Conservation (phyloP, 371 early-diverging fungal species). For the Mucor velutinosus region DNA sequence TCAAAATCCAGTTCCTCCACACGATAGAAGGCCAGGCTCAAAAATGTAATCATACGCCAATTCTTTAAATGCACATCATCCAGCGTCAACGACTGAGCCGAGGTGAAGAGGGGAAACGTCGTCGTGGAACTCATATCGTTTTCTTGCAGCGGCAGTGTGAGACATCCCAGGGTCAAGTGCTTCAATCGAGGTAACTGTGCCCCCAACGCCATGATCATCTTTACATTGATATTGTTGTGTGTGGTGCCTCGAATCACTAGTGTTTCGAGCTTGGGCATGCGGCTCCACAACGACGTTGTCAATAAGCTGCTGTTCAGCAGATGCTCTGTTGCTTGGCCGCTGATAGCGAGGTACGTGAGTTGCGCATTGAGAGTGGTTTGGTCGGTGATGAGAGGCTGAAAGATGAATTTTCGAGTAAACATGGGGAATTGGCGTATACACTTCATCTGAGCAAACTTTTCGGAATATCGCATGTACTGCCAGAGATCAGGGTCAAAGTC, state of each 20-base stretch:
- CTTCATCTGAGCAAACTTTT: neutral
- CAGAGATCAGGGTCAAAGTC: conserved; percentile 31
- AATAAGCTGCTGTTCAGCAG: conserved; percentile 8
- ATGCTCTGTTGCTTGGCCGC: conserved; percentile 13
- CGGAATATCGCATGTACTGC: conserved; percentile 22
- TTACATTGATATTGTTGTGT: conserved; percentile 13
- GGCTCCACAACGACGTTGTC: conserved; percentile 18
- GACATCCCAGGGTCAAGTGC: conserved; percentile 18
- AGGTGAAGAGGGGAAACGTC: conserved; percentile 19
- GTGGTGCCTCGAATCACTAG: conserved; percentile 15
- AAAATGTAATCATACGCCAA: conserved; percentile 26
- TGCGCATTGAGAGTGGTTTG: conserved; percentile 1
- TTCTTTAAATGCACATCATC: conserved; percentile 25
- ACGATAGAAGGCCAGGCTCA: conserved; percentile 29
- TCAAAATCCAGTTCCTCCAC: conserved; percentile 26
- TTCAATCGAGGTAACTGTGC: conserved; percentile 23
- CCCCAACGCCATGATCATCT: conserved; percentile 25
- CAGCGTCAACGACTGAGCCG: conserved; percentile 17
- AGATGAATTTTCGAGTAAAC: conserved; percentile 2
- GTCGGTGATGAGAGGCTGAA: conserved; percentile 1
- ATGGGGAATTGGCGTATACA: conserved; percentile 15
- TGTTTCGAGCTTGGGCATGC: conserved; percentile 19
- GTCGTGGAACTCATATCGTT: conserved; percentile 22
- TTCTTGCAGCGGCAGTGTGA: conserved; percentile 22
- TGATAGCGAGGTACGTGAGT: conserved; percentile 23